These are phyloP conservation scores for Prinsepia uniflora DNA, from an alignment of 306 rosid species.

Conservation along the genomic window DNA sequence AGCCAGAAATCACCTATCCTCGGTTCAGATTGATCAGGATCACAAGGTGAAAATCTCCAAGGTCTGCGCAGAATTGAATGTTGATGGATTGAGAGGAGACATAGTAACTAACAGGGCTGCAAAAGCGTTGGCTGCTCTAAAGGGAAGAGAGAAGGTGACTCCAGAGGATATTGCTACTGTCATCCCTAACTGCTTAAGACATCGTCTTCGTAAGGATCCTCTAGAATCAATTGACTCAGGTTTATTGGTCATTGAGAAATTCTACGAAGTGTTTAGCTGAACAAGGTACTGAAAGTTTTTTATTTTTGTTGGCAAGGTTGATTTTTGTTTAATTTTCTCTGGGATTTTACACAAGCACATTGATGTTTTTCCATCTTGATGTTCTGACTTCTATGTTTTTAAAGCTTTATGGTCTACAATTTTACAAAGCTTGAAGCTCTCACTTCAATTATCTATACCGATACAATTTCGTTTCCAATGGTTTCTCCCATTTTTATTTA, in stretches of 20 bases:
- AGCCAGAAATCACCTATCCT: constrained; percentile 61
- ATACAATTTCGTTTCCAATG: not conserved
- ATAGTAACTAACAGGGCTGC: constrained; percentile 90
- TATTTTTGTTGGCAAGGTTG: constrained; percentile 31
- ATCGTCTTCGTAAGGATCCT: constrained; percentile 95
- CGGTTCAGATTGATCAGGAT: constrained; percentile 68
- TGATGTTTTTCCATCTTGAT: constrained; percentile 5
- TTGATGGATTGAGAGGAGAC: constrained; percentile 96
- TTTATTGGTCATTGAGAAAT: constrained; percentile 82
- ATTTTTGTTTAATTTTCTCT: constrained; percentile 16
- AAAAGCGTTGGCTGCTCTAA: constrained; percentile 81
- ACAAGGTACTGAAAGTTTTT: constrained; percentile 15
- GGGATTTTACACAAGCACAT: constrained; percentile 22
- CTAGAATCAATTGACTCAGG: constrained; percentile 94
- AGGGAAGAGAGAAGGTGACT: constrained; percentile 66
- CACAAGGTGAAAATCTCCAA: constrained; percentile 80
- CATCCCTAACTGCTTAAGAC: constrained; percentile 92
- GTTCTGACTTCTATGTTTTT: constrained; percentile 10
- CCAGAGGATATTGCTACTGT: constrained; percentile 88
- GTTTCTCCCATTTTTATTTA: not conserved
- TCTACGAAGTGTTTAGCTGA: constrained; percentile 79
- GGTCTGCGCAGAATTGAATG: constrained; percentile 87
- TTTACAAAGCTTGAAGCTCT: not conserved
- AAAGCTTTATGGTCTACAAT: constrained; percentile 11
- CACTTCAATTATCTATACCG: not conserved